A percentile compares a stretch with the other conserved stretches of the same genome.
phyloP scores from a whole-genome alignment of 108 stramenopile genomes.

The Mayamaea pseudoterrestris region DNA sequence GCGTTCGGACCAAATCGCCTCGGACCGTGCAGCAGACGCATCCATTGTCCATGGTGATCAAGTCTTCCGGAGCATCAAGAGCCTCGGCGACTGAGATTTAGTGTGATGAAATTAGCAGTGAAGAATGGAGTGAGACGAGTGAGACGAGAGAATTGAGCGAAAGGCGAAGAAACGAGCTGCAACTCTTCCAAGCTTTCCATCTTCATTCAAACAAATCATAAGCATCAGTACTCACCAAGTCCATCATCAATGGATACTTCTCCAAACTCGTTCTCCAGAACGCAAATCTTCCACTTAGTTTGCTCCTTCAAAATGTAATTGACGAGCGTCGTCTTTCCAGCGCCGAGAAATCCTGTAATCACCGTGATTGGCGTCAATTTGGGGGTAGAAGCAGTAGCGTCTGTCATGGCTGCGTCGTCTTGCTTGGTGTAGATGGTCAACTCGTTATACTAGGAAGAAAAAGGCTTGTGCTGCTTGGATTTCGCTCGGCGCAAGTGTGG shows the following conservation, averaged over 20 bases:
- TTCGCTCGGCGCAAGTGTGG: too few relatives aligned
- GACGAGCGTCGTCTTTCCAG: conserved; percentile 98
- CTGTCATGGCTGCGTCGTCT: background rate
- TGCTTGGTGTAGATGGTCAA: too few relatives aligned
- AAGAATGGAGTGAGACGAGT: too few relatives aligned
- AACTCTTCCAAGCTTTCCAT: background rate
- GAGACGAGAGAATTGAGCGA: too few relatives aligned
- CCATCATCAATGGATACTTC: conserved; percentile 92
- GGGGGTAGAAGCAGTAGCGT: background rate
- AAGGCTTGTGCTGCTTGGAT: too few relatives aligned
- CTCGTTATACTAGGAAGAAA: too few relatives aligned
- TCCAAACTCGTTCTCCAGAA: conserved; percentile 99
- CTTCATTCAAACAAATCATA: background rate
- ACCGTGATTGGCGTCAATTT: conserved; percentile 77
- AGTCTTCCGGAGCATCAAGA: conserved; percentile 86
- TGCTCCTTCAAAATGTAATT: conserved; percentile 98
- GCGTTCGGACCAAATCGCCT: conserved; percentile 93
- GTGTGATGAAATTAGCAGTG: too few relatives aligned
- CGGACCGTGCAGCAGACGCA: conserved; percentile 98
- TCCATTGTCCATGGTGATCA: conserved; percentile 99
- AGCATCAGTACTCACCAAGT: conserved; percentile 45
- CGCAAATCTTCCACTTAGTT: conserved; percentile 88
- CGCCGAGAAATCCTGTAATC: conserved; percentile 87
- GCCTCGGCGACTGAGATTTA: conserved; percentile 79
- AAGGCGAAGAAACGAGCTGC: too few relatives aligned